Evolutionary conservation across 768 basidiomycete genomes (phyloP), one percentile per base, ranked within the genome.

Genomic region (Agaricus blazei): DNA sequence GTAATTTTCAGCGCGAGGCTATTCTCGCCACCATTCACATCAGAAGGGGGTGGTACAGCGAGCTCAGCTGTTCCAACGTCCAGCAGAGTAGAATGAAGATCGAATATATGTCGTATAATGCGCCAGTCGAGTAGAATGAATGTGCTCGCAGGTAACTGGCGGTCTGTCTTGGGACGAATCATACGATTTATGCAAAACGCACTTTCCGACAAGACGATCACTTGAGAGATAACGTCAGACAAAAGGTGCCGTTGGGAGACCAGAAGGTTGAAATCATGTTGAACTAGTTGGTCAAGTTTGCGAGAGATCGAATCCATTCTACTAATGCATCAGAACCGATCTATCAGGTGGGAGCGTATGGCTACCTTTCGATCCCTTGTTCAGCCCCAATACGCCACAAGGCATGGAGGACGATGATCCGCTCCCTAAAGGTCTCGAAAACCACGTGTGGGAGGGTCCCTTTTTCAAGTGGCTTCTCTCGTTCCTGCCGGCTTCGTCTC

Each of bases 121-220:
- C 78, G 78, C 57, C 82, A 79, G 68, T 93, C 91, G 27, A 83
- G 73, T 29, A 73, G 66, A 0, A 66, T 63, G 43, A 74, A 60
- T 3, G 75, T 66, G 56, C 70, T 64, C 48, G 69, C 58, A 29
- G 69, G 61, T 55, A 65, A 66, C 14, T 58, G 66, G 43, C 63
- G 45, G 15, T 65, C 48, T 41, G 73, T 59, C 38, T 71, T 61
- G 31, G 81, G 77, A 45, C 84, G 86, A 60, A 85, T 74, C 81
- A 91, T 87, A 27, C 88, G 80, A 57, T 90, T 82, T 59, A 87
- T 88, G 88, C 91, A 96, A 11, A 94, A 75, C 0, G 90, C 88
- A 31, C 90, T 87, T 58, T 96, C 82, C 0, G 85, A 77, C 38
- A 93, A 78, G 29, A 89, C 79, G 48, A 92, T 72, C 9, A 84